Percentiles rank a stretch among this genome's conserved stretches.
Conservation (phyloP, 2,329 filamentous ascomycete genomes). For the Alternaria solani region DNA sequence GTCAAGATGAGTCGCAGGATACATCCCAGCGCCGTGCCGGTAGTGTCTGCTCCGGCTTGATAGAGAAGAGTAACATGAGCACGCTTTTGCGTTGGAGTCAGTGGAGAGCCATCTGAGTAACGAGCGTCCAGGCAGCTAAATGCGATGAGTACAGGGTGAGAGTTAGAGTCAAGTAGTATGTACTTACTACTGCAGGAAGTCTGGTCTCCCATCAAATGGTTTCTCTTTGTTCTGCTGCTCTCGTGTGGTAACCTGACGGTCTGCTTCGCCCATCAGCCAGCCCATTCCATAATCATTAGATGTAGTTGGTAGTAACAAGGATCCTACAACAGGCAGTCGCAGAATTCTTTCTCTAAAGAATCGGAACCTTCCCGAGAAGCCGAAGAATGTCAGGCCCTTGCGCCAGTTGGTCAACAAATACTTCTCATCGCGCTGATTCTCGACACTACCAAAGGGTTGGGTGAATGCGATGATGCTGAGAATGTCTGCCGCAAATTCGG, state of each 20-base stretch:
- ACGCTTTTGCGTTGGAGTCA: slow-evolving; percentile 43
- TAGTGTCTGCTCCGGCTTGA: slow-evolving; percentile 50
- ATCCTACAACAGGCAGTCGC: slow-evolving; percentile 31
- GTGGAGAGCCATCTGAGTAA: slow-evolving; percentile 37
- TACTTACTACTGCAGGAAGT: slow-evolving; percentile 48
- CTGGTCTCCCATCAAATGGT: slow-evolving; percentile 31
- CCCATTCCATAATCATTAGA: slow-evolving; percentile 47
- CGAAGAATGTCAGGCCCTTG: slow-evolving; percentile 50
- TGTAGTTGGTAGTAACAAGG: slow-evolving; percentile 43
- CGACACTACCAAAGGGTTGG: slow-evolving; percentile 51
- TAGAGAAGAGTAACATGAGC: slow-evolving; percentile 52
- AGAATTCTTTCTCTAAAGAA: slow-evolving; percentile 48
- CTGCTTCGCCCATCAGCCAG: slow-evolving; percentile 51
- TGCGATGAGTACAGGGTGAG: slow-evolving; percentile 1
- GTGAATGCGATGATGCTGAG: slow-evolving; percentile 53
- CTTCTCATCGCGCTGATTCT: slow-evolving; percentile 52
- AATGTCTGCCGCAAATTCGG: slow-evolving; percentile 54
- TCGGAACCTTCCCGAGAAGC: slow-evolving; percentile 46
- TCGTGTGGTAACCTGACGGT: slow-evolving; percentile 41
- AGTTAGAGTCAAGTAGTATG: no score
- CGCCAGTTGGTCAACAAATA: slow-evolving; percentile 49
- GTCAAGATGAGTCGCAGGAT: slow-evolving; percentile 40
- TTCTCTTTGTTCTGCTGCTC: slow-evolving; percentile 37
- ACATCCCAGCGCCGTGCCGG: slow-evolving; percentile 46
- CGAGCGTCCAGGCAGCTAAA: slow-evolving; percentile 46